phyloP scores from a whole-genome alignment of 1,139 yeast species.

The Kodamaea sp. region DNA sequence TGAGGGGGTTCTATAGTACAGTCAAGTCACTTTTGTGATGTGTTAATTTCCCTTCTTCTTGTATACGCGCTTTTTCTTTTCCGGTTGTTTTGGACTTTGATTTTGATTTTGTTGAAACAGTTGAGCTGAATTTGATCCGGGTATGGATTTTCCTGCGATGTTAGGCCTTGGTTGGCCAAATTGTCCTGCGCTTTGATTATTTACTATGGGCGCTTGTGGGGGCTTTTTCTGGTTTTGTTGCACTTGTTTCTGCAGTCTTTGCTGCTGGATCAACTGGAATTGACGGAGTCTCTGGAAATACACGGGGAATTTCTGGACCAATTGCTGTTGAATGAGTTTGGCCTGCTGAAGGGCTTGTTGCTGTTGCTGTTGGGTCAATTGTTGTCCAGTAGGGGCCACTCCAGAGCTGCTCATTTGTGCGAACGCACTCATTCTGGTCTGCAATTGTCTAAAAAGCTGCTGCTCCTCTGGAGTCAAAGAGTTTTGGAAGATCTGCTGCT shows the following conservation, averaged over 20 bases:
- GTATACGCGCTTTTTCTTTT: slow-evolving; percentile 15
- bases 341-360: slow-evolving; percentile 51
- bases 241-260: slow-evolving; percentile 27
- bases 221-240: slow-evolving; percentile 15
- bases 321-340: slow-evolving; percentile 43
- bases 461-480: slow-evolving; percentile 47
- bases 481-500: slow-evolving; percentile 48
- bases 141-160: slow-evolving; percentile 17
- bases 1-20: too few relatives aligned
- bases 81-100: slow-evolving; percentile 13
- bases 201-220: slow-evolving; percentile 15
- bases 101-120: slow-evolving; percentile 13
- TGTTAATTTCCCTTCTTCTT: slow-evolving; percentile 12
- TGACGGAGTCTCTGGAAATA: slow-evolving; percentile 48
- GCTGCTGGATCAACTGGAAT: slow-evolving; percentile 43
- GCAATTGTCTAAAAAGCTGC: slow-evolving; percentile 45
- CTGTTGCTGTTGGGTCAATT: slow-evolving; percentile 46
- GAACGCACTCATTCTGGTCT: slow-evolving; percentile 42
- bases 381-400: slow-evolving; percentile 45
- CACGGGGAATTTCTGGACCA: slow-evolving; percentile 44
- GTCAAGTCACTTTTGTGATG: too few relatives aligned
- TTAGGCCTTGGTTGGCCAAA: slow-evolving; percentile 15
- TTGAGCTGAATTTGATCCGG: background rate
- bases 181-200: slow-evolving; percentile 8
- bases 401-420: slow-evolving; percentile 50